Evolutionary conservation across 345 rosid genomes (phyloP).

Genomic region (Citrus trifoliata): DNA sequence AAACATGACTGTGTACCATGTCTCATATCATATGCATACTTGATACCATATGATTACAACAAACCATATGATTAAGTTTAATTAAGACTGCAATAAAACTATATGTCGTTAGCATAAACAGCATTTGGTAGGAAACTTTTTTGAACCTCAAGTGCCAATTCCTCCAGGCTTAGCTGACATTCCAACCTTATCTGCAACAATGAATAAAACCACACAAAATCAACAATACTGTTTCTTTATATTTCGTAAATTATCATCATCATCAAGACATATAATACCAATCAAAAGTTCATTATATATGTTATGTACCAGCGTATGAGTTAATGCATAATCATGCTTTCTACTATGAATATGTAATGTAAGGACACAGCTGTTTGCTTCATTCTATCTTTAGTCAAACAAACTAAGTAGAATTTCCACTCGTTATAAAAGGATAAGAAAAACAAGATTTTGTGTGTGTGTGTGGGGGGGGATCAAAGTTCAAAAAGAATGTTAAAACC

Average conservation of each 20-base stretch:
- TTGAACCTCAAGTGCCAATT: conserved; percentile 78
- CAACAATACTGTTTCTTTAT: background rate
- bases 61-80: background rate
- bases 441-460: too few relatives aligned
- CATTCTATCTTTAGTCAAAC: too few relatives aligned
- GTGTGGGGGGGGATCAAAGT: background rate
- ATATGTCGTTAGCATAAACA: conserved; percentile 6
- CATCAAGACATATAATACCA: background rate
- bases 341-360: too few relatives aligned
- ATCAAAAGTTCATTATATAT: background rate
- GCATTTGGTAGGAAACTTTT: conserved; percentile 45
- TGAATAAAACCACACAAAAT: background rate
- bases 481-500: background rate
- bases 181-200: conserved; percentile 58
- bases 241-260: background rate
- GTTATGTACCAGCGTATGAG: too few relatives aligned
- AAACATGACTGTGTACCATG: background rate
- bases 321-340: background rate
- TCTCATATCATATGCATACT: background rate
- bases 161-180: conserved; percentile 85
- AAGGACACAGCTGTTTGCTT: too few relatives aligned
- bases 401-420: too few relatives aligned
- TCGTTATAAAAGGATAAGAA: too few relatives aligned
- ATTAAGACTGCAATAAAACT: background rate
- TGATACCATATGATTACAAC: background rate